Evolutionary conservation across 257 asterid genomes (phyloP).

Genomic region (Solanum etuberosum): DNA sequence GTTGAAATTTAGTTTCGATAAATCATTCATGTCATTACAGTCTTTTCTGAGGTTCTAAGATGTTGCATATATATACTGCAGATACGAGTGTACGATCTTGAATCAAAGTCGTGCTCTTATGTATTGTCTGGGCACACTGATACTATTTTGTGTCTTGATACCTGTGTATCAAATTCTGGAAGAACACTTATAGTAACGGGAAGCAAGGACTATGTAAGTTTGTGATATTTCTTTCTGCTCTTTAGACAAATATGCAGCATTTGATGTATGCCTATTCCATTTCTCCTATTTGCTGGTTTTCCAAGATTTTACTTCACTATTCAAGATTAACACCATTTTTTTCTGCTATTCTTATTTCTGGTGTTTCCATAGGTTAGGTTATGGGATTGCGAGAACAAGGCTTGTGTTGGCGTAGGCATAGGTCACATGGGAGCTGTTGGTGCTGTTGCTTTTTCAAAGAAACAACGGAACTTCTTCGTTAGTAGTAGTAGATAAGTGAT

Average conservation of each 20-base stretch:
- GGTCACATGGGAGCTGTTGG: constrained; percentile 90
- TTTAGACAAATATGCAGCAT: background rate
- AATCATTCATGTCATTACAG: background rate
- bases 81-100: constrained; percentile 91
- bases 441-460: constrained; percentile 77
- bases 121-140: constrained; percentile 84
- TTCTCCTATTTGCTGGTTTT: background rate
- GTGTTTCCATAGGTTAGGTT: constrained; percentile 62
- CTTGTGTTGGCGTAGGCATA: constrained; percentile 73
- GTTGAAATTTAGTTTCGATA: background rate
- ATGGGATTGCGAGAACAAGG: constrained; percentile 63
- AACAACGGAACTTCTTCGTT: constrained; percentile 52
- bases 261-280: background rate
- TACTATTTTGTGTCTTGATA: constrained; percentile 75
- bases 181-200: constrained; percentile 65
- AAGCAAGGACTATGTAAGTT: constrained; percentile 80
- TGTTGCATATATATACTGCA: constrained; percentile 1
- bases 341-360: background rate
- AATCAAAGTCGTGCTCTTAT: constrained; percentile 87
- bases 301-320: background rate
- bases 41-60: background rate
- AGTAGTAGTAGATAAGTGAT: constrained; percentile 81
- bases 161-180: constrained; percentile 57
- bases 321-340: background rate
- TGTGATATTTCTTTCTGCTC: background rate